phyloP scores from a whole-genome alignment of 768 basidiomycete species.

The Boletellus sp. region DNA sequence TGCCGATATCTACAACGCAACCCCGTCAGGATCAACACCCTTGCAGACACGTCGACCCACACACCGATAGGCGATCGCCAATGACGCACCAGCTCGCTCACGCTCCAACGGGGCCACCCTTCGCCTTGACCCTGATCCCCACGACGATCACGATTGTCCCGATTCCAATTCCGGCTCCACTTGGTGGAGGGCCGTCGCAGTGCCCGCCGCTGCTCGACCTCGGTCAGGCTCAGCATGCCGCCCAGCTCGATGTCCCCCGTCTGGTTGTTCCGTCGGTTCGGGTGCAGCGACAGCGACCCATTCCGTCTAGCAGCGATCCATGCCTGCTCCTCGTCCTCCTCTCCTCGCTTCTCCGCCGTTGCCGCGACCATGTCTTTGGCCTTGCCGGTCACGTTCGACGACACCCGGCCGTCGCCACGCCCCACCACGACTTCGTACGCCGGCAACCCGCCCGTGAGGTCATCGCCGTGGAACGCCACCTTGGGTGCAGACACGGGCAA shows the following conservation, averaged over 20 bases:
- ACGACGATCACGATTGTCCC: too few relatives aligned
- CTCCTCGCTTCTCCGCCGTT: neutral
- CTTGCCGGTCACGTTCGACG: neutral
- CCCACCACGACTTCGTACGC: slow-evolving; percentile 33
- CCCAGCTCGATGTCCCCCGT: slow-evolving; percentile 24
- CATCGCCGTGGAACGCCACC: neutral
- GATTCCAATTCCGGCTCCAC: too few relatives aligned
- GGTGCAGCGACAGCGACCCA: slow-evolving; percentile 12
- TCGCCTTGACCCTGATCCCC: too few relatives aligned
- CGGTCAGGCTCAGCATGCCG: slow-evolving; percentile 30
- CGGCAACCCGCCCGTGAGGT: slow-evolving; percentile 3
- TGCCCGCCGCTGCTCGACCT: slow-evolving; percentile 43
- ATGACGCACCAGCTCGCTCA: slow-evolving; percentile 47
- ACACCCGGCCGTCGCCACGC: neutral
- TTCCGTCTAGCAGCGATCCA: too few relatives aligned
- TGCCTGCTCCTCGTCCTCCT: neutral
- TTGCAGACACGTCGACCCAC: slow-evolving; percentile 15
- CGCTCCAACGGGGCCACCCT: slow-evolving; percentile 25
- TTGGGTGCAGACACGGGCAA: too few relatives aligned
- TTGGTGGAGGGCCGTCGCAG: slow-evolving; percentile 13
- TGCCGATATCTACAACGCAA: slow-evolving; percentile 10
- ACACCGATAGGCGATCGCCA: slow-evolving; percentile 71
- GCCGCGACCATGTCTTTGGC: neutral
- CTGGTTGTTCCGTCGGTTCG: slow-evolving; percentile 22
- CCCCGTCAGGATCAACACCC: too few relatives aligned